Evolutionary conservation across 75 land plant genomes (phyloP), one percentile per base, ranked within the genome.

Genomic region (Selaginella moellendorffii): DNA sequence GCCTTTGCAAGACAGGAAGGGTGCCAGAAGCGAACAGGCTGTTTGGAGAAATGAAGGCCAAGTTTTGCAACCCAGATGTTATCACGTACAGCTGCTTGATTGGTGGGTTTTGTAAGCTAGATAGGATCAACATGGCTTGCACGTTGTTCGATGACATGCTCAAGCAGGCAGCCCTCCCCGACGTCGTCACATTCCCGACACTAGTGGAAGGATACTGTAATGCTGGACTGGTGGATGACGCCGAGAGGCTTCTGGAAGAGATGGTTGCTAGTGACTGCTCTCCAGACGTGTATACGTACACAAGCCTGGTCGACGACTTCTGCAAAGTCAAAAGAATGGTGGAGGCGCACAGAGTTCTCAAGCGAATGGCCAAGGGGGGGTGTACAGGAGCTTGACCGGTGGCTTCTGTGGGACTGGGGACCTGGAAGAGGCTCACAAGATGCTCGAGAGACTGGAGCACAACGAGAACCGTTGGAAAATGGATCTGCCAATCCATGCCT

Each of bases 291-390:
- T 21, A 19, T 56, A 56, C 24, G 9, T 56, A 56, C 24, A 56
- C 21, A 2, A 56, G 59, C 9, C 9, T 56, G 5, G 24, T 56
- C 9, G 59, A 25, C n/a, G 59, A 8, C 8, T 24, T 56, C n/a
- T 56, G 59, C 59, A 56, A 56, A 56, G 59, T n/a, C 8, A 8
- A 19, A 21, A 25, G 24, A 56, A 19, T 56, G 2, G 59, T 2
- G 2, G n/a, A 56, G 21, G 59, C 59, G 5, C 59, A 21, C n/a
- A 56, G 24, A 21, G 2, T 88, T 1, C 52, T 87, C 56, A 23
- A 67, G 24, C 26, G 61, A 1, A 83, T 80, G 85, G 76, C 82
- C 76, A 68, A 67, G 0, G 66, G 70, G 51, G 71, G 54, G 28
- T 64, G 2, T 56, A 56, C n/a, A 56, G 24, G 25, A 56, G 25